These are phyloP conservation scores for Ophiostoma fasciatum DNA, from an alignment of 2,329 filamentous ascomycete genomes.

Conservation along the genomic window DNA sequence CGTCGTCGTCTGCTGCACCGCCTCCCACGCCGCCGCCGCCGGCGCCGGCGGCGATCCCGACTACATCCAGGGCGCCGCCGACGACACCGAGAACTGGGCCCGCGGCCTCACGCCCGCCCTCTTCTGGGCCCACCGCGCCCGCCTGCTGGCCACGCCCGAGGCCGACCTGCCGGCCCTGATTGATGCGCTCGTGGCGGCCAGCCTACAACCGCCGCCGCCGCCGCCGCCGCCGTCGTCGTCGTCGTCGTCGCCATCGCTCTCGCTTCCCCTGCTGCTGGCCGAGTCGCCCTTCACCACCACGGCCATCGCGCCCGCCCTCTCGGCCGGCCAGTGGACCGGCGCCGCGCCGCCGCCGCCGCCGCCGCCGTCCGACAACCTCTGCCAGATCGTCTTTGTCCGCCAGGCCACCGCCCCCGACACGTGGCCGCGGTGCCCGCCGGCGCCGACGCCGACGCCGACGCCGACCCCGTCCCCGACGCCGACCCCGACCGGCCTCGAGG, in stretches of 20 bases:
- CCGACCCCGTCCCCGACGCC: too few relatives aligned
- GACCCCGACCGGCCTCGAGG: slow-evolving; percentile 27
- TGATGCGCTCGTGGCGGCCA: slow-evolving; percentile 22
- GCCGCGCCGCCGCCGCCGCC: not conserved
- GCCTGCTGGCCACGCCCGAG: slow-evolving; percentile 50
- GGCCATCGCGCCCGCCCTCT: slow-evolving; percentile 12
- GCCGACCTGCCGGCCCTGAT: slow-evolving; percentile 43
- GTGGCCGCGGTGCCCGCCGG: slow-evolving; percentile 21
- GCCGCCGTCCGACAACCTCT: slow-evolving; percentile 1
- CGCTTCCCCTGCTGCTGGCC: slow-evolving; percentile 18
- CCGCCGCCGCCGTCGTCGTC: too few relatives aligned
- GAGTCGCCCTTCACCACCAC: not conserved
- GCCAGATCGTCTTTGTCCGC: slow-evolving; percentile 27
- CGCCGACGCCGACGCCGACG: not conserved
- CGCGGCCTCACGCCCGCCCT: slow-evolving; percentile 58
- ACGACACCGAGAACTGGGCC: slow-evolving; percentile 92
- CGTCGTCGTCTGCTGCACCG: slow-evolving; percentile 72
- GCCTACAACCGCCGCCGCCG: too few relatives aligned
- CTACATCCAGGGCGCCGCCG: slow-evolving; percentile 89
- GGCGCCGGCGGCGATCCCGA: slow-evolving; percentile 69
- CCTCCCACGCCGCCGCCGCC: slow-evolving; percentile 55
- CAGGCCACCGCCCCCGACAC: slow-evolving; percentile 28
- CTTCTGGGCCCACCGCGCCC: slow-evolving; percentile 60
- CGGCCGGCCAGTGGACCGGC: slow-evolving; percentile 12
- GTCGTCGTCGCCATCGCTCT: too few relatives aligned